phyloP scores from a whole-genome alignment of 2,329 filamentous ascomycete species.

The Colletotrichum lentis region DNA sequence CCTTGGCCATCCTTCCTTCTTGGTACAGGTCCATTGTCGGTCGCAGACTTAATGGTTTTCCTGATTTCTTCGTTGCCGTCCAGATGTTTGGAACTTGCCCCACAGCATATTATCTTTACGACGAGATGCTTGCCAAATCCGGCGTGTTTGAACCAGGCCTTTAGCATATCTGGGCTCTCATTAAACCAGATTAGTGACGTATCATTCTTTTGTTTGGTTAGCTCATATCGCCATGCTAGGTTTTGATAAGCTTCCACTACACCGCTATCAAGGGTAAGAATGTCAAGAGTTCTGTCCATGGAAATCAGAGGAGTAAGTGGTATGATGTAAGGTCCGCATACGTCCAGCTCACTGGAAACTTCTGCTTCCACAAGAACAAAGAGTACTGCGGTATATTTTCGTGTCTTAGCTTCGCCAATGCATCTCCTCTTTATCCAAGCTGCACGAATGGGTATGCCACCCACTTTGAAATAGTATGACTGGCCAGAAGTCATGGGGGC shows the following conservation, averaged over 20 bases:
- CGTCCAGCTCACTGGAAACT: not conserved
- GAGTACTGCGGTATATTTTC: not conserved
- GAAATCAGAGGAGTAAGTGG: not conserved
- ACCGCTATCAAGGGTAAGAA: conserved; percentile 2
- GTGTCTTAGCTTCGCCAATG: not conserved
- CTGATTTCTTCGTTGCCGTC: not conserved
- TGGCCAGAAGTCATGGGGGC: not conserved
- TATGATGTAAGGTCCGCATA: conserved; percentile 2
- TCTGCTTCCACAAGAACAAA: not conserved
- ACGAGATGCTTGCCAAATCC: not conserved
- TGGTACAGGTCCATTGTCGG: not conserved
- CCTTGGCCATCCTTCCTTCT: not conserved
- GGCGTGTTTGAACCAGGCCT: not conserved
- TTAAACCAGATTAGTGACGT: not conserved
- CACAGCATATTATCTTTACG: not conserved
- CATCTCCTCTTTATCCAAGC: not conserved
- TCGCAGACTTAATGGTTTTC: not conserved
- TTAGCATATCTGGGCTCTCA: conserved; percentile 2
- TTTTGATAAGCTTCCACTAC: not conserved
- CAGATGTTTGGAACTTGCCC: not conserved
- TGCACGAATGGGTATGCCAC: not conserved
- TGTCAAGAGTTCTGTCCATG: not conserved
- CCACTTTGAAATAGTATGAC: conserved; percentile 2
- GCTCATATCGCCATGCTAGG: not conserved
- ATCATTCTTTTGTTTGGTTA: not conserved